phyloP scores from a whole-genome alignment of 805 yeast species.

The Kodamaea laetipori region DNA sequence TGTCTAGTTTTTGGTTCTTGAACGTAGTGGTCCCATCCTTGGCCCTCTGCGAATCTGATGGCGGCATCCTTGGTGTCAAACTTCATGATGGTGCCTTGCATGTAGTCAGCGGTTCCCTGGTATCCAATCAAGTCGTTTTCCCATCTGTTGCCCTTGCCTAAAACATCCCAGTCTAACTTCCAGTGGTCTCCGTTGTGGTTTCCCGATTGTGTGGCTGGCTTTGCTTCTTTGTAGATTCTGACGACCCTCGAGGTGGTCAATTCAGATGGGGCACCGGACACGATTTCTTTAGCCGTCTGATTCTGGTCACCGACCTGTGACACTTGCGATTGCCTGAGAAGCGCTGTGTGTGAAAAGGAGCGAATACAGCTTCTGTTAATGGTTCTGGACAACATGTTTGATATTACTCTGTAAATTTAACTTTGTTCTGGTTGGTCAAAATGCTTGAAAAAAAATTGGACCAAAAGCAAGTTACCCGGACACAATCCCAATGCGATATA shows the following conservation, averaged over 20 bases:
- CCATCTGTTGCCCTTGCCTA: conserved; percentile 80
- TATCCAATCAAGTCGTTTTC: conserved; percentile 88
- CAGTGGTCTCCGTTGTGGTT: conserved; percentile 55
- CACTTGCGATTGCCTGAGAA: conserved; percentile 15
- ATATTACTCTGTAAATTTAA: conserved; percentile 19
- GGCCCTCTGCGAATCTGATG: conserved; percentile 73
- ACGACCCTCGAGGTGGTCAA: conserved; percentile 63
- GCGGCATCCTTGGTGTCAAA: conserved; percentile 79
- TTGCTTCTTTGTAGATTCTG: conserved; percentile 74
- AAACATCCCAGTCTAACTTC: conserved; percentile 84
- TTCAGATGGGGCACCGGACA: conserved; percentile 79
- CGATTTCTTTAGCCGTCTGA: conserved; percentile 51
- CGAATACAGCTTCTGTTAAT: conserved; percentile 26
- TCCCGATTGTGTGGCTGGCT: conserved; percentile 83
- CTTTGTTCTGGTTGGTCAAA: conserved; percentile 30
- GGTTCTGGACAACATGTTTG: conserved; percentile 28
- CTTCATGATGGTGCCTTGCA: conserved; percentile 76
- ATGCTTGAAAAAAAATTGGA: conserved; percentile 7
- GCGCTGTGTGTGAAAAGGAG: conserved; percentile 24
- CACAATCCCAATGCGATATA: too few species aligned
- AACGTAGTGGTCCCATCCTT: conserved; percentile 82
- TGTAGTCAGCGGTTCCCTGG: conserved; percentile 75
- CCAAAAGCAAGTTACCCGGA: conserved; percentile 22
- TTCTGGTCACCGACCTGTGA: conserved; percentile 28
- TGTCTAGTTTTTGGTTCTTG: conserved; percentile 79